Conservation (phyloP, 164 flowering plant species). For the Saururus chinensis region DNA sequence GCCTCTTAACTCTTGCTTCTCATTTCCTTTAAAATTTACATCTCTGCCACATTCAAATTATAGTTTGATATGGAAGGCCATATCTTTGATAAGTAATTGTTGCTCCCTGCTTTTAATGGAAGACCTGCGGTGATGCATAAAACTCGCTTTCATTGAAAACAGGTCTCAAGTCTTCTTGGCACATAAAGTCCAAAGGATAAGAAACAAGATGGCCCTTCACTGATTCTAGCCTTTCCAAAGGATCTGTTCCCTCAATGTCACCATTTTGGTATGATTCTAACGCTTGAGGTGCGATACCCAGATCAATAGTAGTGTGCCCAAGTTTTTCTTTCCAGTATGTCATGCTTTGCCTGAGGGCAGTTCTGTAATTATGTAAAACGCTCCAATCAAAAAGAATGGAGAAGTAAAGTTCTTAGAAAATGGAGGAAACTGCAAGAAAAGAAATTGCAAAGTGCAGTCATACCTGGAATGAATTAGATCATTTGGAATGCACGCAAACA, state of each 20-base stretch:
- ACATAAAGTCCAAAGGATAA: slow-evolving; percentile 86
- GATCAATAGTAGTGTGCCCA: slow-evolving; percentile 85
- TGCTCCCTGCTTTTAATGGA: slow-evolving; percentile 30
- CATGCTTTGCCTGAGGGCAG: slow-evolving; percentile 62
- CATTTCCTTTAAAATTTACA: no score
- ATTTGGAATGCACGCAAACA: slow-evolving; percentile 84
- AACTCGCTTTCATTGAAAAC: slow-evolving; percentile 89
- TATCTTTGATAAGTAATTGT: no score
- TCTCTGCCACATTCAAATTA: no score
- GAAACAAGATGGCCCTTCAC: slow-evolving; percentile 87
- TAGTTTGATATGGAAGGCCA: no score
- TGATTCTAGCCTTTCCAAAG: slow-evolving; percentile 56
- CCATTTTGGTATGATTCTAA: slow-evolving; percentile 64
- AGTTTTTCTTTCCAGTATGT: slow-evolving; percentile 60
- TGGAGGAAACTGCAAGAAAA: neutral
- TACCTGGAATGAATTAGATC: slow-evolving; percentile 90
- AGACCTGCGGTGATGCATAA: slow-evolving; percentile 88
- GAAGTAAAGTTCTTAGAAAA: neutral
- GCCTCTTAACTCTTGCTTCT: no score
- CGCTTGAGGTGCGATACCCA: slow-evolving; percentile 80
- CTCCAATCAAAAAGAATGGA: neutral
- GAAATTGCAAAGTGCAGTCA: neutral
- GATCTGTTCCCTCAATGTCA: slow-evolving; percentile 41
- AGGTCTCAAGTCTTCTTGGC: slow-evolving; percentile 89
- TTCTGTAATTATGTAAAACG: slow-evolving; percentile 26